These are phyloP conservation scores for Phytophthora pistaciae DNA, from an alignment of 352 stramenopile genomes.

Conservation along the genomic window DNA sequence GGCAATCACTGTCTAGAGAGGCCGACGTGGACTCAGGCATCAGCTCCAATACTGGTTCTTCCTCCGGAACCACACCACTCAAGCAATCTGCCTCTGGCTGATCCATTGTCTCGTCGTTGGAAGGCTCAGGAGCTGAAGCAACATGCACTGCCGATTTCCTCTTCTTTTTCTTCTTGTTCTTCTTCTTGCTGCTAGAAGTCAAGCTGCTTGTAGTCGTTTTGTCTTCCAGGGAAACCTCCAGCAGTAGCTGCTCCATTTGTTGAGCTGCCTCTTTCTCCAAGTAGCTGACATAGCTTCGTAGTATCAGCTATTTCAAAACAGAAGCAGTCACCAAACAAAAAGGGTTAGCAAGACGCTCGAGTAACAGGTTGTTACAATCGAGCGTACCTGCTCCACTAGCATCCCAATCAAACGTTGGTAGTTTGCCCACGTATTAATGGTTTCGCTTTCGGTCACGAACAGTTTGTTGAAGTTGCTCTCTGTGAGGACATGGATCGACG, in stretches of 20 bases:
- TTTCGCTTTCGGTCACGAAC: slow-evolving; percentile 83
- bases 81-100: neutral
- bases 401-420: slow-evolving; percentile 88
- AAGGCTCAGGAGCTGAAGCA: neutral
- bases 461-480: slow-evolving; percentile 73
- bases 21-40: slow-evolving; percentile 12
- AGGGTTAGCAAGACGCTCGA: neutral
- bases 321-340: neutral
- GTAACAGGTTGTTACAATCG: neutral
- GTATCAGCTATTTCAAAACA: slow-evolving; percentile 60
- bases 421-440: slow-evolving; percentile 84
- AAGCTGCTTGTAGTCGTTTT: slow-evolving; percentile 9
- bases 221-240: slow-evolving; percentile 60
- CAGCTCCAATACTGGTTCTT: slow-evolving; percentile 29
- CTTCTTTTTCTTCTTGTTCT: slow-evolving; percentile 56
- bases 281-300: slow-evolving; percentile 75
- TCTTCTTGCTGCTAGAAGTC: slow-evolving; percentile 41
- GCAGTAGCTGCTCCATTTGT: slow-evolving; percentile 83
- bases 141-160: slow-evolving; percentile 24
- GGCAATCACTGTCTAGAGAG: slow-evolving; percentile 14
- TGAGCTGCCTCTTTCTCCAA: slow-evolving; percentile 71
- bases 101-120: neutral
- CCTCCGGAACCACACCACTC: neutral
- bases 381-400: slow-evolving; percentile 76
- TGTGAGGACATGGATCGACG: slow-evolving; percentile 67